Percentiles rank a stretch among this genome's conserved stretches.
These are phyloP conservation scores for Trametes cubensis DNA, from an alignment of 768 basidiomycete species.

Conservation along the genomic window DNA sequence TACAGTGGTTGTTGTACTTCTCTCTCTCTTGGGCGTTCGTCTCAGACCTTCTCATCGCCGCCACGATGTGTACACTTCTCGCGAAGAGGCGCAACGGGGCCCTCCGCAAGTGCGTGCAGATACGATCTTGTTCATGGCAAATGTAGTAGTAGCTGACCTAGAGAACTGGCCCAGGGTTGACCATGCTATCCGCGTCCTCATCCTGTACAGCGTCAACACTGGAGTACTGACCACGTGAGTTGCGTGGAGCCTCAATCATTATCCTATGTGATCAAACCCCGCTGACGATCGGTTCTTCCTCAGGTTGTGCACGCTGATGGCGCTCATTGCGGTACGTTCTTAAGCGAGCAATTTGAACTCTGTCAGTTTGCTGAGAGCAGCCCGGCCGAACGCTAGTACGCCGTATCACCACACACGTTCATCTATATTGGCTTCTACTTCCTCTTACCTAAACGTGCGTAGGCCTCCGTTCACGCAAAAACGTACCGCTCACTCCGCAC, in stretches of 20 bases:
- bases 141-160: not conserved
- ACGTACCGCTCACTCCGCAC: not conserved
- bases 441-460: constrained; percentile 28
- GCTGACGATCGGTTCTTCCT: not conserved
- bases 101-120: constrained; percentile 13
- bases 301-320: constrained; percentile 28
- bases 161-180: constrained; percentile 12
- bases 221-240: constrained; percentile 30
- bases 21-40: not conserved
- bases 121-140: not conserved
- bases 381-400: constrained; percentile 33
- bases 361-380: constrained; percentile 9
- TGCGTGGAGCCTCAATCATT: not conserved
- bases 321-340: constrained; percentile 24
- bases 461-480: not conserved
- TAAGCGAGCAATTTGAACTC: not conserved
- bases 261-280: not conserved
- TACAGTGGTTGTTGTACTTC: no score
- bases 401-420: constrained; percentile 27
- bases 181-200: constrained; percentile 24
- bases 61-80: constrained; percentile 27
- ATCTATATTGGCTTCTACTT: constrained; percentile 32
- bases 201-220: constrained; percentile 32
- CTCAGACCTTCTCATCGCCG: constrained; percentile 29
- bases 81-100: constrained; percentile 12